Base-by-base conservation (phyloP, 495 filamentous ascomycete species). In the Penicillium lagena region DNA sequence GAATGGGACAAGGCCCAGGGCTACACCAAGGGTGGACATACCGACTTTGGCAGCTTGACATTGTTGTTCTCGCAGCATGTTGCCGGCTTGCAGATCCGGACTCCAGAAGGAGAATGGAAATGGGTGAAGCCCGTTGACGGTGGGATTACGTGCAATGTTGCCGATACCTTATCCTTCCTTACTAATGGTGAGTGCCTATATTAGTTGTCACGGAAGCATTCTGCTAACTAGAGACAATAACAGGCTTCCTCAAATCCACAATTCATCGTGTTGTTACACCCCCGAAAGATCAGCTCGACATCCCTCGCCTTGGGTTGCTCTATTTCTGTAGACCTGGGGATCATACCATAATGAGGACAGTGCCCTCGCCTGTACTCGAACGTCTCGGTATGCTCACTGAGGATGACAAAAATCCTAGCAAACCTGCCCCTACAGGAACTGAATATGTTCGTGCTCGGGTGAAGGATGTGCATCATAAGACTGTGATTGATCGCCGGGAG, bases 41-140 rank as follows among this genome's bases (percentile, higher is more conserved):
- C 73, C 9, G 77, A 81, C 54, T 78, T 76, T 43, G 72, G 71
- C 22, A 71, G 63, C 27, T 39, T 79, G 28, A 79, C 75, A 0
- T 52, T 81, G n/a, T 58, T 79, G 0, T 79, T 77, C 61, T 63
- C 70, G 28, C 77, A 81, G 45, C 69, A 71, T 28, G 55, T 79
- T 35, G 76, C 75, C 8, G 77, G 67, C 0, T 47, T 81, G 45
- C 76, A 81, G 58, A 63, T 77, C 36, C 57, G 58, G 13, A 70
- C 69, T 17, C 54, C 62, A 7, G 68, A 65, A 31, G 67, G 67
- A 8, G 47, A 65, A 13, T 77, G 73, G 73, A 72, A 72, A 49
- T 73, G 65, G 44, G 71, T 77, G 2, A 63, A 66, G 53, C 69
- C 67, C 6, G 59, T 67, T 12, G 57, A 66, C 10, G 71, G 65